phyloP scores from a whole-genome alignment of 208 protist genomes.

The Trypanosoma cruzi region DNA sequence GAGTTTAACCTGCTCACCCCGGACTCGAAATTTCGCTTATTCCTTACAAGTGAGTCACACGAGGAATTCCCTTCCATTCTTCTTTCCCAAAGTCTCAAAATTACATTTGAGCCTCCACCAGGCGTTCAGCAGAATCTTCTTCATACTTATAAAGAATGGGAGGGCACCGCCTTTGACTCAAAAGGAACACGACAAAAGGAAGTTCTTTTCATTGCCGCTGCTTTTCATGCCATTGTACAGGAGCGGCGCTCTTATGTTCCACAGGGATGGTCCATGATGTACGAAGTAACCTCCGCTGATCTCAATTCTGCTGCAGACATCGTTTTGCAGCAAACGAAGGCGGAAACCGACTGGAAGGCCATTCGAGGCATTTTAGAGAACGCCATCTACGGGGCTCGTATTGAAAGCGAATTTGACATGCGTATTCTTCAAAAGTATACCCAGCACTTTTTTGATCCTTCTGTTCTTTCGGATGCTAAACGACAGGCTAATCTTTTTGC shows the following conservation, averaged over 20 bases:
- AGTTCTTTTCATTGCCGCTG: slow-evolving; percentile 94
- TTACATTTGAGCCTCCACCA: slow-evolving; percentile 96
- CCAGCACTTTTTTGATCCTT: slow-evolving; percentile 86
- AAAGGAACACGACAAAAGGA: slow-evolving; percentile 75
- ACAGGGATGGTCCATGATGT: slow-evolving; percentile 97
- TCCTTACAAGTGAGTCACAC: slow-evolving; percentile 96
- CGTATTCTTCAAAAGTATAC: slow-evolving; percentile 94
- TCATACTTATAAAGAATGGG: slow-evolving; percentile 93
- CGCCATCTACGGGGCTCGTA: slow-evolving; percentile 97
- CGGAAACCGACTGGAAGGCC: slow-evolving; percentile 86
- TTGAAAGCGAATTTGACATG: slow-evolving; percentile 95
- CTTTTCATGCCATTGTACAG: slow-evolving; percentile 97
- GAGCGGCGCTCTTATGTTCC: slow-evolving; percentile 97
- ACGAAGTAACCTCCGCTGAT: slow-evolving; percentile 96
- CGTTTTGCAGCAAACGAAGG: slow-evolving; percentile 70
- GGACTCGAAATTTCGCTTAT: slow-evolving; percentile 93
- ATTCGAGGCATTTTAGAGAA: slow-evolving; percentile 95
- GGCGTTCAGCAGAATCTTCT: slow-evolving; percentile 96
- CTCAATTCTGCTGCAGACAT: slow-evolving; percentile 93
- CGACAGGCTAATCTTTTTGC: slow-evolving; percentile 63
- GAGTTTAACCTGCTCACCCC: slow-evolving; percentile 87
- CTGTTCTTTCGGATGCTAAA: slow-evolving; percentile 57
- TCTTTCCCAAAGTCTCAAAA: slow-evolving; percentile 94
- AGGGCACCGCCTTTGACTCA: slow-evolving; percentile 50
- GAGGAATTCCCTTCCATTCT: slow-evolving; percentile 95